phyloP scores from a whole-genome alignment of 345 rosid genomes.

The Syzygium jambos region DNA sequence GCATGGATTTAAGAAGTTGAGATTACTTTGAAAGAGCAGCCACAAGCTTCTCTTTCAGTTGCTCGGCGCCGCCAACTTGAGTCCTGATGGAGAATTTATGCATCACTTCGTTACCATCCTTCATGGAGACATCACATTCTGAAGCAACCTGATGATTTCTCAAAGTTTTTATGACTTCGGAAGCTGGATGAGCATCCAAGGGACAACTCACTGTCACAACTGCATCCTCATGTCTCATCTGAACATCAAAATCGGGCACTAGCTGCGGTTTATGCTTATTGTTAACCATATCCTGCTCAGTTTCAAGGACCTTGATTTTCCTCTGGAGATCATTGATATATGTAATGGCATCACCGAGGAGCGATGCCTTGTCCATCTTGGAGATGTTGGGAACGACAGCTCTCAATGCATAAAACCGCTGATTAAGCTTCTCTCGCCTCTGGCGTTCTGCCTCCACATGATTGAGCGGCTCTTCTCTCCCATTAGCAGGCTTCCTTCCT shows the following conservation, averaged over 20 bases:
- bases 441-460: constrained; percentile 97
- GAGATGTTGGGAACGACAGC: constrained; percentile 94
- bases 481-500: constrained; percentile 96
- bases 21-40: constrained; percentile 46
- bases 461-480: constrained; percentile 91
- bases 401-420: constrained; percentile 85
- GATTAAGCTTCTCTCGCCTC: constrained; percentile 94
- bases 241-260: constrained; percentile 62
- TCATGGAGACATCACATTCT: constrained; percentile 51
- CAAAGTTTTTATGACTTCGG: constrained; percentile 47
- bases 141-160: constrained; percentile 60
- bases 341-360: constrained; percentile 83
- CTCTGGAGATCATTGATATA: constrained; percentile 77
- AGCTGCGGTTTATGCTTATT: constrained; percentile 27
- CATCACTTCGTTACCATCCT: constrained; percentile 52
- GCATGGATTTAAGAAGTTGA: not conserved
- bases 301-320: constrained; percentile 64
- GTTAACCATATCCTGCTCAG: constrained; percentile 57
- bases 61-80: constrained; percentile 65
- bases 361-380: constrained; percentile 93
- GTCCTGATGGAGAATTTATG: constrained; percentile 70
- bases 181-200: constrained; percentile 68
- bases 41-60: constrained; percentile 72
- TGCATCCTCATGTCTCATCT: constrained; percentile 63
- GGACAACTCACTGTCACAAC: constrained; percentile 69